A percentile compares a stretch with the other conserved stretches of the same genome.
These are phyloP conservation scores for Linum usitatissimum DNA, from an alignment of 345 rosid species.

Conservation along the genomic window DNA sequence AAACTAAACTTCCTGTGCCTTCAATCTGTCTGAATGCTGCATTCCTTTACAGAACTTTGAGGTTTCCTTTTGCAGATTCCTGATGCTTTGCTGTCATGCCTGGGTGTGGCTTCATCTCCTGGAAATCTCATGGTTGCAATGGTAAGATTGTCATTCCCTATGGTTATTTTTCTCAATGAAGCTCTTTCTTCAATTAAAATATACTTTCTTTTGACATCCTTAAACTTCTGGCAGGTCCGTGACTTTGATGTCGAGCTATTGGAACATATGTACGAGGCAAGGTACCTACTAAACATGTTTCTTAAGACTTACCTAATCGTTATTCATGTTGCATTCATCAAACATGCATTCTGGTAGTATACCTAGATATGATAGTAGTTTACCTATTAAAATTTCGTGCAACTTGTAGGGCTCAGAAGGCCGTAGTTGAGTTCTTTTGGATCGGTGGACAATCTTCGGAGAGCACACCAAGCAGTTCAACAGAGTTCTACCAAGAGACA, in stretches of 20 bases:
- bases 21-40: constrained; percentile 10
- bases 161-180: neutral
- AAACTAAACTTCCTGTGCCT: constrained; percentile 8
- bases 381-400: neutral
- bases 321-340: too few species aligned
- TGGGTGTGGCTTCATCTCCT: constrained; percentile 71
- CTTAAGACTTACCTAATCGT: too few species aligned
- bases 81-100: constrained; percentile 62
- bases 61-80: constrained; percentile 53
- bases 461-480: constrained; percentile 20
- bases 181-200: constrained; percentile 7
- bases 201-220: constrained; percentile 2
- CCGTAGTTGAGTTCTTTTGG: constrained; percentile 82
- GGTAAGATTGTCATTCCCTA: constrained; percentile 28
- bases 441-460: constrained; percentile 65
- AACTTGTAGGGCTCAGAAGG: constrained; percentile 62
- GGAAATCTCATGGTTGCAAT: constrained; percentile 70
- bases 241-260: constrained; percentile 54
- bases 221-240: constrained; percentile 46
- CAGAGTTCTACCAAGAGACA: constrained; percentile 22
- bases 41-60: constrained; percentile 14
- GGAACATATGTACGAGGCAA: constrained; percentile 81
- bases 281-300: constrained; percentile 25
- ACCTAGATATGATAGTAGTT: too few species aligned
- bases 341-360: too few species aligned